Evolutionary conservation across 768 basidiomycete species (phyloP).

Genomic region (Asterophora parasitica): DNA sequence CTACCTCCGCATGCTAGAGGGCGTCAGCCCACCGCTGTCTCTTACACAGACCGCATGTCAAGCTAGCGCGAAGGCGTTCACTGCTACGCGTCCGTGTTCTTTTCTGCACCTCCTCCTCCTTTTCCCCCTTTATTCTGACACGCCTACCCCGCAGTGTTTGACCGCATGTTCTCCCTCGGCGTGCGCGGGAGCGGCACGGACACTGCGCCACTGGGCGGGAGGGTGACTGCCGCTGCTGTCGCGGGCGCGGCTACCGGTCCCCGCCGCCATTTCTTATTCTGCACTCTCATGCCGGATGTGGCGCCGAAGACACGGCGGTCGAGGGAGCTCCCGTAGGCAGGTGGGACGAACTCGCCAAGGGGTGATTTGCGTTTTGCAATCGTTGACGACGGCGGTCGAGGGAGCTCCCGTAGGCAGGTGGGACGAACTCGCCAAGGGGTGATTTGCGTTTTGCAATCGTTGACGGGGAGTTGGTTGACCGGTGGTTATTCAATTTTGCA

Average conservation of each 20-base stretch:
- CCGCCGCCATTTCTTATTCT: constrained; percentile 81
- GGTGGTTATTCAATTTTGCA: too few relatives aligned
- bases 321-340: constrained; percentile 15
- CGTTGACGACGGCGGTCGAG: constrained; percentile 28
- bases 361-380: too few relatives aligned
- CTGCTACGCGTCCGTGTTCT: constrained; percentile 62
- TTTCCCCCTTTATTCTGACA: too few relatives aligned
- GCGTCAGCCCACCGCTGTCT: constrained; percentile 81
- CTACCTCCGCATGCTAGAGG: constrained; percentile 86
- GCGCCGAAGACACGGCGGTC: constrained; percentile 30
- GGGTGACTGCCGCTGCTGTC: constrained; percentile 62
- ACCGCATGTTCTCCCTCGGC: constrained; percentile 85
- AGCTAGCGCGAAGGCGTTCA: constrained; percentile 83
- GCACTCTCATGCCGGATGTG: constrained; percentile 63
- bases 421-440: too few relatives aligned
- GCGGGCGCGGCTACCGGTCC: constrained; percentile 64
- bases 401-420: constrained; percentile 13
- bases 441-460: background rate
- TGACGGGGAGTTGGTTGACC: too few relatives aligned
- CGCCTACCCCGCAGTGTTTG: constrained; percentile 80
- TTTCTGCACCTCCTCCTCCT: constrained; percentile 4
- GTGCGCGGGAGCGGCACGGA: constrained; percentile 74
- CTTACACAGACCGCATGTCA: constrained; percentile 88
- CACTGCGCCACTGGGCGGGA: constrained; percentile 52
- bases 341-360: too few relatives aligned